Evolutionary conservation across 768 basidiomycete species (phyloP).

Genomic region (Rhodotorula toruloides): DNA sequence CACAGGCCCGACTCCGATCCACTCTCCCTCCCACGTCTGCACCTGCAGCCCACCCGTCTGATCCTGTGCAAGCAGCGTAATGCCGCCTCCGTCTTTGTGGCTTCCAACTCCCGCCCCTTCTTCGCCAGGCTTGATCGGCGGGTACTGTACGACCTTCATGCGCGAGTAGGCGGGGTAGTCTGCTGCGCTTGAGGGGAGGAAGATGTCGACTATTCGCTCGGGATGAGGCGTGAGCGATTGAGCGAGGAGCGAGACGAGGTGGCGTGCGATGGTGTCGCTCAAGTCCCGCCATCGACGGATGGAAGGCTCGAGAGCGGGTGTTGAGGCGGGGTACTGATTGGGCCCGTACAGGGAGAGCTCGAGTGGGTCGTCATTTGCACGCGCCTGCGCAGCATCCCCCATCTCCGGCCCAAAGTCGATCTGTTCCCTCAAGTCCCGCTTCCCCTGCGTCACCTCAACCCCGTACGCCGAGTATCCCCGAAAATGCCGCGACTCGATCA

Average conservation of each 20-base stretch:
- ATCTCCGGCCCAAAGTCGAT: constrained; percentile 26
- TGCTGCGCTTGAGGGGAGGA: not conserved
- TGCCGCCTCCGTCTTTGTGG: constrained; percentile 21
- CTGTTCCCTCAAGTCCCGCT: constrained; percentile 25
- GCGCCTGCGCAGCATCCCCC: not conserved
- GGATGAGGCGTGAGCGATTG: constrained; percentile 5
- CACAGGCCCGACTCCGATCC: constrained; percentile 12
- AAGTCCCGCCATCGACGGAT: constrained; percentile 2
- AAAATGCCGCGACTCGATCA: constrained; percentile 11
- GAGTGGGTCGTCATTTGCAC: not conserved
- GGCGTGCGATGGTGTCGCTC: not conserved
- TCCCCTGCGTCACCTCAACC: constrained; percentile 14
- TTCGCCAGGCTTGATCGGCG: not conserved
- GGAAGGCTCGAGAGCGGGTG: constrained; percentile 13
- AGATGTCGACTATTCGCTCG: constrained; percentile 12
- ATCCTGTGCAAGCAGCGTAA: constrained; percentile 31
- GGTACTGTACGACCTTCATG: constrained; percentile 28
- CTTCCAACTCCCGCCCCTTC: constrained; percentile 21
- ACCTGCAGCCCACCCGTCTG: constrained; percentile 26
- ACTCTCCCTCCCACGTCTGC: constrained; percentile 12
- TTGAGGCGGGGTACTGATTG: constrained; percentile 21
- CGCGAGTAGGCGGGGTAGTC: constrained; percentile 8
- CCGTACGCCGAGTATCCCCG: constrained; percentile 19
- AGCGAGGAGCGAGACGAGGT: constrained; percentile 14
- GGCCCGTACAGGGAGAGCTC: constrained; percentile 24